Evolutionary conservation across 2,329 filamentous ascomycete species (phyloP), one percentile per base, ranked within the genome.

Genomic region (Fusarium haematococcum): DNA sequence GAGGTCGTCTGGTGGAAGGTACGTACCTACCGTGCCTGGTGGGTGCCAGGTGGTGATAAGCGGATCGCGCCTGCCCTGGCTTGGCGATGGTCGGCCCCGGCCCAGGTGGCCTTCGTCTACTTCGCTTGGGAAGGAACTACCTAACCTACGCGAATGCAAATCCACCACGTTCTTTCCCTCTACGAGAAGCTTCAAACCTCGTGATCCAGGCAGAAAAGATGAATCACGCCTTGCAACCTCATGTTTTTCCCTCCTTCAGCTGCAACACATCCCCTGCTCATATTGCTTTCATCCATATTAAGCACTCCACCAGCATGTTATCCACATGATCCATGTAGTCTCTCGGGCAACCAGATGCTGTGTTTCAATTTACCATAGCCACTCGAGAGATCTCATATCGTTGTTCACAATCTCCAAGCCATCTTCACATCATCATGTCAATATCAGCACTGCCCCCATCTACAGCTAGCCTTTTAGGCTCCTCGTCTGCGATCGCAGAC

Each of bases 401-500:
- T 63, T 66, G 50, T 67, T 70, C 56, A 27, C 43, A 63, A 67
- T 59, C 30, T 66, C 48, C 71, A 67, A 63, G 65, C 37, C 58
- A 54, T 60, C 35, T 60, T 25, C 54, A 23, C 25, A 60, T 50
- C 52, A 71, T 39, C 63, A 90, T 89, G 88, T 74, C 85, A 45
- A 90, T 92, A 66, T 78, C 80, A 65, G 79, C 84, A 25, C 84
- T 92, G 9, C 83, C 89, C 2, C 76, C 84, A 41, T 81, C 85
- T 4, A 86, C 88, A 16, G 84, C 88, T 25, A 87, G 87, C 56
- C 86, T 89, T 13, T 85, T 95, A 8, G 88, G 90, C 39, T 90
- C 92, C 9, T 86, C 89, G 4, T 86, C 91, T 74, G 86, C 88
- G 54, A 86, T 95, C 59, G 85, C 88, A 6, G 89, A 89, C 9